Evolutionary conservation across 495 filamentous ascomycete species (phyloP), one percentile per base, ranked within the genome.

Genomic region (Viridothelium virens): DNA sequence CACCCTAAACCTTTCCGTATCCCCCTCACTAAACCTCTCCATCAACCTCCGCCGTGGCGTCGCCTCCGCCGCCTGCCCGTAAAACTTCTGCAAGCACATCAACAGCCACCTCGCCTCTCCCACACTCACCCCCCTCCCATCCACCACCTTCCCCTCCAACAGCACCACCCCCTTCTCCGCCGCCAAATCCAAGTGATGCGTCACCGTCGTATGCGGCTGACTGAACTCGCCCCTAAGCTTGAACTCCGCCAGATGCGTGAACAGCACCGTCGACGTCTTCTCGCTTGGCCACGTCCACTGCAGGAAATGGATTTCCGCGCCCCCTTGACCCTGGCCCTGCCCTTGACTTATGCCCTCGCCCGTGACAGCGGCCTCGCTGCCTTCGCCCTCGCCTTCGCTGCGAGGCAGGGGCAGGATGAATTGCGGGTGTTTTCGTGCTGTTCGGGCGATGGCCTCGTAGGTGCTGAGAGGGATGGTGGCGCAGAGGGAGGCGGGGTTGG

Each of bases 41-140:
- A 97, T 75, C 74, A 97, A 72, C 79, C 82, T 76, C 77, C 77
- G 85, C 77, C 85, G 78, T 33, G 77, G 74, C 74, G 81, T 85
- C 39, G 80, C 79, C 67, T 65, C 68, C 2, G 80, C 81, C 64
- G 68, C 77, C 5, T 81, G 84, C 14, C 87, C 91, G 74, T 97
- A 98, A 75, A 97, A 98, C 76, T 91, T 87, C 83, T 97, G 94
- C 79, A 98, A 77, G 59, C 91, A 90, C 83, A 96, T 90, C n/a
- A 95, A 82, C 70, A 98, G 74, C 91, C 89, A 96, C 75, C 84
- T 85, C 36, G 89, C 91, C 73, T 97, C 88, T 16, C 90, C 80
- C 2, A 89, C 86, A 18, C 80, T 87, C 14, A 97, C 85, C 2
- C 94, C 93, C 9, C 86, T 75, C 2, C 89, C 88, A 61, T 88